Percentiles rank a stretch among this genome's conserved stretches.
phyloP scores from a whole-genome alignment of 1,284 basidiomycete species.

The Cutaneotrichosporon spelunceum region DNA sequence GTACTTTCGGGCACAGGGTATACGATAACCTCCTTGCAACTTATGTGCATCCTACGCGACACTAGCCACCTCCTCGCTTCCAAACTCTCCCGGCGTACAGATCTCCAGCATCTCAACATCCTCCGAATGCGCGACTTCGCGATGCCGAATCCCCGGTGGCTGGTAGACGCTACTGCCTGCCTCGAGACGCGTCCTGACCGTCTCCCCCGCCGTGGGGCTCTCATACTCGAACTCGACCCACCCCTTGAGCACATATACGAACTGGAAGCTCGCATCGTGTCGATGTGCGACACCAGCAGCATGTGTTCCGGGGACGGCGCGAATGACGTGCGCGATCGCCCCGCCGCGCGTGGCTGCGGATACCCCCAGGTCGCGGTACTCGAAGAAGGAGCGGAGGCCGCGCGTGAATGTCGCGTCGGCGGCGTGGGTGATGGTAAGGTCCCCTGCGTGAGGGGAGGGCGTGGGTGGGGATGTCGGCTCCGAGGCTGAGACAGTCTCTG shows the following conservation, averaged over 20 bases:
- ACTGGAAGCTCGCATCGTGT: constrained; percentile 14
- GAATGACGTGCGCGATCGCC: constrained; percentile 14
- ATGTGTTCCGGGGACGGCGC: constrained; percentile 9
- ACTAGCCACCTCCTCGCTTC: constrained; percentile 9
- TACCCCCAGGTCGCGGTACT: constrained; percentile 18
- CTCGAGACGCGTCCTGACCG: constrained; percentile 9
- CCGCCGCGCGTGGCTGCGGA: constrained; percentile 10
- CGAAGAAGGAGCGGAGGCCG: constrained; percentile 19
- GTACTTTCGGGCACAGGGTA: too few species aligned
- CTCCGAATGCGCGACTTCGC: constrained; percentile 16
- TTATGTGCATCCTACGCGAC: not conserved
- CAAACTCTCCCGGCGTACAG: constrained; percentile 13
- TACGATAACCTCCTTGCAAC: too few species aligned
- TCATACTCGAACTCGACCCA: constrained; percentile 20
- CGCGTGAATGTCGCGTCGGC: constrained; percentile 10
- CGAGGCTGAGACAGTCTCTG: not conserved
- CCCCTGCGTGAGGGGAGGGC: not conserved
- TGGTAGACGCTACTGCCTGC: constrained; percentile 13
- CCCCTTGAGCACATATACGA: constrained; percentile 16
- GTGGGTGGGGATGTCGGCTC: not conserved
- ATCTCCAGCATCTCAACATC: constrained; percentile 20
- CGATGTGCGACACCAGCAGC: constrained; percentile 8
- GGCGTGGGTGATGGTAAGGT: constrained; percentile 9
- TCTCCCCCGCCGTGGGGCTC: not conserved
- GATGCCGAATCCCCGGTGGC: constrained; percentile 16